These are phyloP conservation scores for Ogataea hybrid DNA, from an alignment of 1,139 yeast species.

Conservation along the genomic window DNA sequence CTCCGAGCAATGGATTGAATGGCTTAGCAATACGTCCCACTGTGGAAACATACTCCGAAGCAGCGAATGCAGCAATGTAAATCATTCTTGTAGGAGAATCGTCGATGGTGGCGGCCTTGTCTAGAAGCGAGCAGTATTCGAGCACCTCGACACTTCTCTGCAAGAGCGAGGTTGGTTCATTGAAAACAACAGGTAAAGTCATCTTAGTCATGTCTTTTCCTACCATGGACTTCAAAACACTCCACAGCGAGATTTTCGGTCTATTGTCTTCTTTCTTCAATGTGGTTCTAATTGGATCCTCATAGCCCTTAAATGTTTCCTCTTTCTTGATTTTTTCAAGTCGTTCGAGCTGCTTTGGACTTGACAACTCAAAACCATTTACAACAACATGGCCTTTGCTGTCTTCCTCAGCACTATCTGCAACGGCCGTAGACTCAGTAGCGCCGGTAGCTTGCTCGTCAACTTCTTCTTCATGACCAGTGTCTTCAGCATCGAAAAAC, in stretches of 20 bases:
- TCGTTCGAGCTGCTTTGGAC: slow-evolving; percentile 46
- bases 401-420: not conserved
- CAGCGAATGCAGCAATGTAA: slow-evolving; percentile 91
- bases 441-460: not conserved
- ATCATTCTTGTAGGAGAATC: slow-evolving; percentile 83
- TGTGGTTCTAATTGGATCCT: slow-evolving; percentile 74
- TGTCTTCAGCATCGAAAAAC: slow-evolving; percentile 86
- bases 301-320: slow-evolving; percentile 82
- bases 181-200: slow-evolving; percentile 94
- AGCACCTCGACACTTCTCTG: slow-evolving; percentile 96
- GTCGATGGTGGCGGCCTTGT: slow-evolving; percentile 67
- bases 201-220: slow-evolving; percentile 98
- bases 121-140: slow-evolving; percentile 78
- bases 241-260: slow-evolving; percentile 92
- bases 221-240: slow-evolving; percentile 87
- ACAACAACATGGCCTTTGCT: slow-evolving; percentile 17
- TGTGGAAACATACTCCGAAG: slow-evolving; percentile 91
- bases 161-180: slow-evolving; percentile 89
- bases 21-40: slow-evolving; percentile 94
- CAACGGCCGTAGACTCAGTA: not conserved
- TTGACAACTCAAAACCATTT: slow-evolving; percentile 23
- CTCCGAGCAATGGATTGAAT: slow-evolving; percentile 92
- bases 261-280: slow-evolving; percentile 77
- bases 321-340: slow-evolving; percentile 46
- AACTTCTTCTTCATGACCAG: not conserved